These are phyloP conservation scores for Nemania serpens DNA, from an alignment of 2,329 filamentous ascomycete species.

Conservation along the genomic window DNA sequence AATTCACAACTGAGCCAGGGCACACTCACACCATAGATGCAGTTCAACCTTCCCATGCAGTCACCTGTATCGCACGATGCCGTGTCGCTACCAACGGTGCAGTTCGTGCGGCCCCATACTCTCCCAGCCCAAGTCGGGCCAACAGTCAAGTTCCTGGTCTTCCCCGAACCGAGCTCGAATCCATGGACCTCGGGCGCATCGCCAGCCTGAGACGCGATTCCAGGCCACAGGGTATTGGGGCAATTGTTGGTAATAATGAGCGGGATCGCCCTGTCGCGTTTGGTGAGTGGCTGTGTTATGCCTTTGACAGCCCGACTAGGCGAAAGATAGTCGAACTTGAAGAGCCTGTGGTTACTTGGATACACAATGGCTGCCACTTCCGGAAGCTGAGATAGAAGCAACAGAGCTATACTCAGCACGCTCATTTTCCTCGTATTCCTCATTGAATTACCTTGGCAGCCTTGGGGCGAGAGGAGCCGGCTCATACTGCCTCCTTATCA, in stretches of 20 bases:
- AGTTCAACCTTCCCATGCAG: constrained; percentile 72
- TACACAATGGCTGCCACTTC: constrained; percentile 35
- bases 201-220: constrained; percentile 73
- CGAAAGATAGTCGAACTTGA: constrained; percentile 40
- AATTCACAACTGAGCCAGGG: neutral
- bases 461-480: neutral
- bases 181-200: constrained; percentile 69
- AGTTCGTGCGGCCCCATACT: constrained; percentile 84
- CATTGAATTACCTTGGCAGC: constrained; percentile 2
- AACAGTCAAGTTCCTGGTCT: constrained; percentile 66
- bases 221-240: constrained; percentile 73
- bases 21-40: constrained; percentile 66
- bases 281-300: constrained; percentile 36
- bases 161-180: constrained; percentile 66
- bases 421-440: constrained; percentile 8
- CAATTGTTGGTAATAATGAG: constrained; percentile 75
- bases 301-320: constrained; percentile 28
- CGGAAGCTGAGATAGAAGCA: constrained; percentile 29
- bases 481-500: constrained; percentile 24
- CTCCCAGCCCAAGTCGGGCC: constrained; percentile 78
- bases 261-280: constrained; percentile 50
- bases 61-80: constrained; percentile 76
- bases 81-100: constrained; percentile 71
- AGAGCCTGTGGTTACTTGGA: constrained; percentile 39
- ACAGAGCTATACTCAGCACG: constrained; percentile 17